phyloP scores from a whole-genome alignment of 2,329 filamentous ascomycete genomes.

The Aspergillus ibericus region DNA sequence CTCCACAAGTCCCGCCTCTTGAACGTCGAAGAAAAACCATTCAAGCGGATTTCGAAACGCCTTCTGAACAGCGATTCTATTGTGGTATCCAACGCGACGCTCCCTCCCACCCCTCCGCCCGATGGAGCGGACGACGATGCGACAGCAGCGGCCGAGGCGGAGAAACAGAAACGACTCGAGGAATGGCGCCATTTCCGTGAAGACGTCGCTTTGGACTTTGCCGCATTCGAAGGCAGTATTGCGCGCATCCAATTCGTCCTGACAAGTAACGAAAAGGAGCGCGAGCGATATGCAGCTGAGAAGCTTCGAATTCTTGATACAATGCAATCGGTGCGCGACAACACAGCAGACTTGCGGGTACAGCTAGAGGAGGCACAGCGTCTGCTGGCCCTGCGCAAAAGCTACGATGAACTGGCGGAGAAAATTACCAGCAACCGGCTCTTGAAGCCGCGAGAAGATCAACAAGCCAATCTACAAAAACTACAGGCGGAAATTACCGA shows the following conservation, averaged over 20 bases:
- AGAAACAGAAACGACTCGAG: constrained; percentile 53
- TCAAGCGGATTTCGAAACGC: constrained; percentile 82
- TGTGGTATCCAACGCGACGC: constrained; percentile 56
- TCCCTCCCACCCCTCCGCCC: constrained; percentile 66
- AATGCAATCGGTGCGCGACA: constrained; percentile 73
- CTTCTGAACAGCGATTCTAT: constrained; percentile 69
- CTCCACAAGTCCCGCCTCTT: constrained; percentile 86
- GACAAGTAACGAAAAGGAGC: constrained; percentile 78
- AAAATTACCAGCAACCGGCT: constrained; percentile 80
- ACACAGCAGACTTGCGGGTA: constrained; percentile 69
- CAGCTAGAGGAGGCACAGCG: constrained; percentile 75
- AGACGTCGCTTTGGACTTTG: constrained; percentile 84
- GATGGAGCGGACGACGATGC: constrained; percentile 52
- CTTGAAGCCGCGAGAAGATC: constrained; percentile 80
- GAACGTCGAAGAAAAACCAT: constrained; percentile 88
- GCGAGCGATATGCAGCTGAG: constrained; percentile 77
- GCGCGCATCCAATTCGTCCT: constrained; percentile 84
- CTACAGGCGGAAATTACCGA: constrained; percentile 85
- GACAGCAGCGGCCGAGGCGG: constrained; percentile 46
- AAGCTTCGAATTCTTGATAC: constrained; percentile 76
- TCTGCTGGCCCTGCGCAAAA: constrained; percentile 74
- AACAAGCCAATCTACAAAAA: constrained; percentile 73
- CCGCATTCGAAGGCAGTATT: constrained; percentile 81
- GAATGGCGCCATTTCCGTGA: constrained; percentile 71
- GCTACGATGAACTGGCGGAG: constrained; percentile 84